Evolutionary conservation across 306 rosid species (phyloP).

Genomic region (Sicyos baderoa): DNA sequence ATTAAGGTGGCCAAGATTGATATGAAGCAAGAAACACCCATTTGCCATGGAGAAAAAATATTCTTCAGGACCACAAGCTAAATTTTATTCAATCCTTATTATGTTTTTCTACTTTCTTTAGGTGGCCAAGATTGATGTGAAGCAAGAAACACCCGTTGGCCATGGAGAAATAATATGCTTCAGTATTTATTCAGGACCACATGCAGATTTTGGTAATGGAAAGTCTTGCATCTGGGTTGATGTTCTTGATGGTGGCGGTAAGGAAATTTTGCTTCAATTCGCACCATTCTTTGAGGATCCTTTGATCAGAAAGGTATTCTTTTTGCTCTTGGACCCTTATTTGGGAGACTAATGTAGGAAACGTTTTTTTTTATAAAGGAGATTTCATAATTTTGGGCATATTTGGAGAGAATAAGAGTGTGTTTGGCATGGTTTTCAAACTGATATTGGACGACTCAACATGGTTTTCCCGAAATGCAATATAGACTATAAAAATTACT

Average conservation of each 20-base stretch:
- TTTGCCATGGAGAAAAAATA: conserved; percentile 82
- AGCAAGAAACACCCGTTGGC: conserved; percentile 84
- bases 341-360: background rate
- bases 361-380: background rate
- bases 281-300: conserved; percentile 71
- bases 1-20: conserved; percentile 83
- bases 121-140: conserved; percentile 88
- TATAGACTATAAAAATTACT: background rate
- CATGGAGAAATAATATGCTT: conserved; percentile 93
- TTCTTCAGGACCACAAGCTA: conserved; percentile 59
- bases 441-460: too few species aligned
- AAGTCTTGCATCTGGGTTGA: conserved; percentile 97
- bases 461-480: background rate
- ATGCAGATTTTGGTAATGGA: conserved; percentile 80
- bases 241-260: conserved; percentile 94
- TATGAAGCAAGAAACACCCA: conserved; percentile 82
- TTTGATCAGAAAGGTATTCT: conserved; percentile 62
- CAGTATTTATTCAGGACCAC: conserved; percentile 77
- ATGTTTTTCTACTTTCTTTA: conserved; percentile 28
- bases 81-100: too few species aligned
- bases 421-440: background rate
- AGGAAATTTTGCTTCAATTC: conserved; percentile 55
- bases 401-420: background rate
- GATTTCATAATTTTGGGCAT: background rate
- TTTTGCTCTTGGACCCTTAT: conserved; percentile 26